Evolutionary conservation across 2,329 filamentous ascomycete species (phyloP).

Genomic region (Phaeomoniella chlamydospora): DNA sequence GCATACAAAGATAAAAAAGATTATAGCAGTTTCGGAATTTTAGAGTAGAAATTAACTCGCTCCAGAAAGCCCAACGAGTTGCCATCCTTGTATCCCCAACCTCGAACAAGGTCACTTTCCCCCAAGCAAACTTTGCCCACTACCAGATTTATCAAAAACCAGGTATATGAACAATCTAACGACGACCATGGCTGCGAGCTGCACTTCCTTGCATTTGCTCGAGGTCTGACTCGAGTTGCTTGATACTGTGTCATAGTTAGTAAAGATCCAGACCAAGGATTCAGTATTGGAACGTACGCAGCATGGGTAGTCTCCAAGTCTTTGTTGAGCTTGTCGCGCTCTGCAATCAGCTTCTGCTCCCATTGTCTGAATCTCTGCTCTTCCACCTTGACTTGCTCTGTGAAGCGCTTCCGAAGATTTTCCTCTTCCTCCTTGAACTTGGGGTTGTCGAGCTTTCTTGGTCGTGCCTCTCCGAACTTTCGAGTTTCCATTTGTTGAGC

Average conservation of each 20-base stretch:
- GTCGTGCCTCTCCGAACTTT: conserved; percentile 96
- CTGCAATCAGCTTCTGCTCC: conserved; percentile 99
- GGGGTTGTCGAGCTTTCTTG: conserved; percentile 97
- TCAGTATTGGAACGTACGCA: no score
- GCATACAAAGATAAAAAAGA: no score
- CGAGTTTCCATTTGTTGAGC: conserved; percentile 99
- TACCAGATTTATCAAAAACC: no score
- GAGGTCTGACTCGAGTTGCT: conserved; percentile 63
- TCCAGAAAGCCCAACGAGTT: no score
- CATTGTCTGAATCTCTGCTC: conserved; percentile 98
- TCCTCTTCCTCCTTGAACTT: conserved; percentile 99
- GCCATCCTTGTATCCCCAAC: no score
- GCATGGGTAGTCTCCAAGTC: conserved; percentile 96
- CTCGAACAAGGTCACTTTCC: no score
- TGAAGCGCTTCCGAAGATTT: conserved; percentile 95
- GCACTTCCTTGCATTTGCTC: conserved; percentile 84
- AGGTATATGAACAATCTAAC: conserved; percentile 39
- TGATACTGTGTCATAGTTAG: conserved; percentile 27
- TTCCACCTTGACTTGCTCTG: conserved; percentile 99
- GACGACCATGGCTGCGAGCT: conserved; percentile 82
- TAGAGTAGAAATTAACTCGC: no score
- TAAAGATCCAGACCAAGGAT: no score
- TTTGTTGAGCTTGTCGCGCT: conserved; percentile 99
- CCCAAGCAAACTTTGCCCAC: no score
- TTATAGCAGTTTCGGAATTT: no score